phyloP scores from a whole-genome alignment of 208 protist species.

The Leishmania gerbilli region DNA sequence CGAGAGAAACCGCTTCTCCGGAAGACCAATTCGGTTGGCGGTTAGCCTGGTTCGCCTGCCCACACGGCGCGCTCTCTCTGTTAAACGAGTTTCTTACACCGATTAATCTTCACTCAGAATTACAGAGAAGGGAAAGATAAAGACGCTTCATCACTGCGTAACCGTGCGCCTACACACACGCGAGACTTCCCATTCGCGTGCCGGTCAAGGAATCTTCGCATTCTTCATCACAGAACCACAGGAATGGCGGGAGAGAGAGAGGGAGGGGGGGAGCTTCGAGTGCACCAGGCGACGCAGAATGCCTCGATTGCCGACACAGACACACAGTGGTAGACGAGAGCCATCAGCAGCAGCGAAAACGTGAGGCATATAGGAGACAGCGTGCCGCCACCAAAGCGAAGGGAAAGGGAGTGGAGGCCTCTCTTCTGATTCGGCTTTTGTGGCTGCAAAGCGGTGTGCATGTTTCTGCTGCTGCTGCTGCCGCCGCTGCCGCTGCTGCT shows the following conservation, averaged over 20 bases:
- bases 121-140: background rate
- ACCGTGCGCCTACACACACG: background rate
- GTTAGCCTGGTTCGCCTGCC: background rate
- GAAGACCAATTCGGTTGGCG: background rate
- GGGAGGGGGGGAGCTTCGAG: background rate
- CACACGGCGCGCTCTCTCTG: background rate
- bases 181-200: background rate
- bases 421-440: background rate
- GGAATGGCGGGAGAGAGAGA: background rate
- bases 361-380: background rate
- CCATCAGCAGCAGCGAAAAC: background rate
- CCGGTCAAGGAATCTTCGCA: background rate
- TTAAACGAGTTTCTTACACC: background rate
- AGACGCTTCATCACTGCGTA: background rate
- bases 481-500: background rate
- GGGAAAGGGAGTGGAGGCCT: background rate
- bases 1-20: background rate
- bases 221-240: background rate
- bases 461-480: too few species aligned
- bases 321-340: background rate
- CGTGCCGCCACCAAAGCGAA: background rate
- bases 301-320: background rate
- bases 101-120: constrained; percentile 4
- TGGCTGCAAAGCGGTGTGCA: background rate
- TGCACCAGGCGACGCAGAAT: background rate